Conservation (phyloP, 345 rosid species). For the Gossypium mustelinum region DNA sequence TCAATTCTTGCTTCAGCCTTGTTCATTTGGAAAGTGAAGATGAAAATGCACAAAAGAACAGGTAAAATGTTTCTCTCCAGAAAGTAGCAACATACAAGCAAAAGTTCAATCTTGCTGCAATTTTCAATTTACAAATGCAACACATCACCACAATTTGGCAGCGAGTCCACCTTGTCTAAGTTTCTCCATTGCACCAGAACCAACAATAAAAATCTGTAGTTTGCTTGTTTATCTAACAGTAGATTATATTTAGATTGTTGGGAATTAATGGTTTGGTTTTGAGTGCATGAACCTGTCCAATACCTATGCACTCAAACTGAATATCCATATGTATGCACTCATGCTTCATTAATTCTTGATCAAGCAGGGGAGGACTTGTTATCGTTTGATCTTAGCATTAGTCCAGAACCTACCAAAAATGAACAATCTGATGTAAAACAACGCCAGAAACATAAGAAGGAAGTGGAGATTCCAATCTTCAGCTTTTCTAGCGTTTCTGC, state of each 20-base stretch:
- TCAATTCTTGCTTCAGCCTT: neutral
- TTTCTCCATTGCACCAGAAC: neutral
- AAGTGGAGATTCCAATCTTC: conserved; percentile 11
- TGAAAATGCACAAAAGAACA: neutral
- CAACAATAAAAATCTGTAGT: neutral
- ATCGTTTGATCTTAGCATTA: neutral
- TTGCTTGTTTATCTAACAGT: neutral
- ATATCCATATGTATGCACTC: neutral
- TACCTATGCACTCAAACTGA: neutral
- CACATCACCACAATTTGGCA: too few species aligned
- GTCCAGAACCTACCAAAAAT: neutral
- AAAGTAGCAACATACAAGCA: neutral
- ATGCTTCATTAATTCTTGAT: neutral
- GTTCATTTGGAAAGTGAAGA: conserved; percentile 5
- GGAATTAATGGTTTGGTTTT: neutral
- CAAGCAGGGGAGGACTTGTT: conserved; percentile 8
- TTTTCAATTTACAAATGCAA: neutral
- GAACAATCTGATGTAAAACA: neutral
- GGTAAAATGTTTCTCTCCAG: neutral
- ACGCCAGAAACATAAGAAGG: neutral
- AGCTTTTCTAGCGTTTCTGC: conserved; percentile 5
- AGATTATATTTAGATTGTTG: neutral
- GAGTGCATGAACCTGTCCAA: neutral
- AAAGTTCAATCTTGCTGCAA: too few species aligned
- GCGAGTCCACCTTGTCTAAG: too few species aligned